Evolutionary conservation across 2,329 filamentous ascomycete genomes (phyloP).

Genomic region (Venturia pyrina): DNA sequence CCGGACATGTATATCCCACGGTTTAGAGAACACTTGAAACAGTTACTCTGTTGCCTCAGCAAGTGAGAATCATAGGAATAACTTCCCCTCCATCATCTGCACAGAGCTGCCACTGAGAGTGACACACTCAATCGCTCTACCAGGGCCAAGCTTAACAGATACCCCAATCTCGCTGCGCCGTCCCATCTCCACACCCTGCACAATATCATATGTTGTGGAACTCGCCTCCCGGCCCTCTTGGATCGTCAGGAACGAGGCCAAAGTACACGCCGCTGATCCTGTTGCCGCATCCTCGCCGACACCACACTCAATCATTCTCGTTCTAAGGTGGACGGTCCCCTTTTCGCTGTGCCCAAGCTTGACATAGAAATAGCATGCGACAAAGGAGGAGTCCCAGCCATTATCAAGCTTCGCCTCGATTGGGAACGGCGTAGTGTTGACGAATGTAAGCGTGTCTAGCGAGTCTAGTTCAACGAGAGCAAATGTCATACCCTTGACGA

Average conservation of each 20-base stretch:
- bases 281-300: slow-evolving; percentile 39
- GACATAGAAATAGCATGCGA: slow-evolving; percentile 52
- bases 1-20: neutral
- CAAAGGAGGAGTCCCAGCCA: slow-evolving; percentile 45
- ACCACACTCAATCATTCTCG: slow-evolving; percentile 46
- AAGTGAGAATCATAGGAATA: slow-evolving; percentile 5
- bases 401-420: slow-evolving; percentile 27
- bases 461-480: slow-evolving; percentile 52
- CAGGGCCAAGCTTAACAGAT: slow-evolving; percentile 31
- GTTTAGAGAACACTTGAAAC: neutral
- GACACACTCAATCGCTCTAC: slow-evolving; percentile 29
- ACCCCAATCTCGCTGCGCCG: slow-evolving; percentile 40
- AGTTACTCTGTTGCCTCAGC: neutral
- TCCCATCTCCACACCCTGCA: slow-evolving; percentile 44
- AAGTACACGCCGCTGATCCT: slow-evolving; percentile 39
- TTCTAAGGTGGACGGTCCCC: slow-evolving; percentile 34
- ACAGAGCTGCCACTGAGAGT: slow-evolving; percentile 34
- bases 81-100: slow-evolving; percentile 31
- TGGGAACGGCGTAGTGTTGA: slow-evolving; percentile 25
- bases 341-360: slow-evolving; percentile 23
- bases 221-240: slow-evolving; percentile 25
- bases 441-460: slow-evolving; percentile 45
- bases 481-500: slow-evolving; percentile 68
- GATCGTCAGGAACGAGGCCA: slow-evolving; percentile 36
- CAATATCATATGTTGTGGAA: slow-evolving; percentile 30